These are phyloP conservation scores for Auricularia sp. DNA, from an alignment of 768 basidiomycete species.

Conservation along the genomic window DNA sequence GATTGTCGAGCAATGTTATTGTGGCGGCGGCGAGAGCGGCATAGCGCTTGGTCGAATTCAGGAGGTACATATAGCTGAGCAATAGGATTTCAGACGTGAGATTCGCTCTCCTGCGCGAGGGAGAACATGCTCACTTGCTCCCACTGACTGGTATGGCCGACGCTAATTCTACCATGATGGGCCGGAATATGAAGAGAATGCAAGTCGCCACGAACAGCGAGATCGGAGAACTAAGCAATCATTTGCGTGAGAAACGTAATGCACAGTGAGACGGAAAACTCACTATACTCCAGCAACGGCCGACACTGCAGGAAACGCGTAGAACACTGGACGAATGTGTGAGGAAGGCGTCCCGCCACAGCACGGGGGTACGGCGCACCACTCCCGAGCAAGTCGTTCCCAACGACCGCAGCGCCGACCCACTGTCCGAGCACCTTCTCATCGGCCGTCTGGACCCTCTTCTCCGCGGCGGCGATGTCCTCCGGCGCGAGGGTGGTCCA, in stretches of 20 bases:
- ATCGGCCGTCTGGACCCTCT: conserved; percentile 20
- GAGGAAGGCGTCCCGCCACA: background rate
- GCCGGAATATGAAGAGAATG: conserved; percentile 60
- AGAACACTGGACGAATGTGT: conserved; percentile 34
- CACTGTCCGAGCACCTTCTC: conserved; percentile 48
- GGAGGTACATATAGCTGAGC: conserved; percentile 6
- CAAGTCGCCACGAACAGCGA: conserved; percentile 54
- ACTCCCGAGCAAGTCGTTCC: conserved; percentile 57
- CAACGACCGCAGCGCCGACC: conserved; percentile 55
- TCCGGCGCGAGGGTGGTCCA: conserved; percentile 36
- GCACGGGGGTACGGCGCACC: background rate
- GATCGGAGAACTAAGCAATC: conserved; percentile 47
- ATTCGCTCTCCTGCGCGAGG: background rate
- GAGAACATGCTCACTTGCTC: conserved; percentile 53
- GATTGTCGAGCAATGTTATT: conserved; percentile 60
- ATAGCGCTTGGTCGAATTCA: conserved; percentile 51
- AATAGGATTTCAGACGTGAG: background rate
- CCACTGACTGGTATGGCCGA: conserved; percentile 61
- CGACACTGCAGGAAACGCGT: conserved; percentile 57
- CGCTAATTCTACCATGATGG: conserved; percentile 63
- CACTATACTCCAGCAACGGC: conserved; percentile 58
- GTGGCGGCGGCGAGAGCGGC: conserved; percentile 53
- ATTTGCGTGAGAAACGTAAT: background rate
- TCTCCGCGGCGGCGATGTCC: conserved; percentile 29
- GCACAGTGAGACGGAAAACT: conserved; percentile 6